Evolutionary conservation across 1,139 yeast genomes (phyloP), one percentile per base, ranked within the genome.

Genomic region (Suhomyces anneliseae): DNA sequence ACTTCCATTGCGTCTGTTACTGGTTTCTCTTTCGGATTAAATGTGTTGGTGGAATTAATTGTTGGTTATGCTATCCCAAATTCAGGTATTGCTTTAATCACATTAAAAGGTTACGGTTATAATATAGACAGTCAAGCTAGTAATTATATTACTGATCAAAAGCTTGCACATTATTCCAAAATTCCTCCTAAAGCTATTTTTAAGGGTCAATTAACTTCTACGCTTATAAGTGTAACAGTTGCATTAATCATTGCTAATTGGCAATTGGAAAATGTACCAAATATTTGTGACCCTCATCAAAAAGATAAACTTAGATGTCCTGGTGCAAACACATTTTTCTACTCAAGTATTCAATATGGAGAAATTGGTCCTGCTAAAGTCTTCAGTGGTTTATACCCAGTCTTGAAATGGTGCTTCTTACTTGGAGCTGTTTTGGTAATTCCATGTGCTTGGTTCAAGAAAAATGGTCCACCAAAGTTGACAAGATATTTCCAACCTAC

Each of bases 21-120:
- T 19, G 87, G 84, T 38, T 66, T 70, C 50, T 61, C 70, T 26
- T 68, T 82, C 50, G 83, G 83, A 33, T 69, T 82, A 50, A 81
- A 82, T 52, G 82, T 83, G 5, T 64, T 83, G 52, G 82, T 80
- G 37, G 87, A 83, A 60, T 68, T 83, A 54, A 75, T 83, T 49
- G 70, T 79, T 44, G 89, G 89, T 24, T 81, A 81, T 55, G 83
- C 85, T 2, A 54, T 83, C 34, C 87, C 86, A 31, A 86, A 86
- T 42, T 81, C 82, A 47, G 85, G 84, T 38, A 66, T 73, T 42
- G 87, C 87, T 1, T 64, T 82, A 52, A 82, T 78, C 76, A 73
- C 79, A 33, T 66, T 82, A 52, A 82, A 83, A 58, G 81, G 84
- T 1, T 72, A 73, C 50, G 87, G 87, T 27, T 75, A 75, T 55